Evolutionary conservation across 23 red algal species (phyloP), one percentile per base, ranked within the genome.

Genomic region (Gracilaria gracilis): DNA sequence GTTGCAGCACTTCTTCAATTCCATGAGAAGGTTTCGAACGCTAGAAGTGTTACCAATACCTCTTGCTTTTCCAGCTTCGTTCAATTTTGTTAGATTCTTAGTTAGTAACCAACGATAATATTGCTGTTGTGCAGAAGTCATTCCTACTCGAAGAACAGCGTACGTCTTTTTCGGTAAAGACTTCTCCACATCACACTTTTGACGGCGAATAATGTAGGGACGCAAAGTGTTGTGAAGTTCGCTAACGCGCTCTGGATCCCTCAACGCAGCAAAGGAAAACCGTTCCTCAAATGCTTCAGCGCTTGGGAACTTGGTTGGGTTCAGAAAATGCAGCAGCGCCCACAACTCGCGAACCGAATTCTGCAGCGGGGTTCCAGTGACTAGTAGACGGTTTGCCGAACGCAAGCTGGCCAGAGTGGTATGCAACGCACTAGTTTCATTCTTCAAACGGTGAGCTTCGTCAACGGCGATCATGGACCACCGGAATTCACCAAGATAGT

Each of bases 1-100:
- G 73, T 98, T 98, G 80, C 96, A 98, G 78, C 91, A 95, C 50
- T 98, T 98, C 75, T 98, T 98, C 86, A 98, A 59, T 77, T 98
- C 96, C 80, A 98, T 88, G 19, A 98, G 51, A 51, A 98, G 84
- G 70, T 98, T 98, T 64, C 85, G 69, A 13, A 98, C 62, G 12
- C 85, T 92, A 27, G 86, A 67, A n/a, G 91, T 84, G n/a, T 67
- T 77, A n/a, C 95, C 95, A 31, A 89, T 86, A 15, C 93, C 86
- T 77, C 88, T 80, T 9, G 54, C 72, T 49, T 88, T 92, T 23
- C 79, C 81, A 46, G 67, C 91, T 37, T 92, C 95, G 58, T 98
- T 98, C 20, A 98, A 64, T 73, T 95, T 92, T 48, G 96, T 71
- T 88, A 95, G 94, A 80, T 98, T 98, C 61, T 88, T 85, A 32